Percentiles rank a stretch among this genome's conserved stretches.
phyloP scores from a whole-genome alignment of 192 early-diverging fungal species.

The Pilaira anomala region DNA sequence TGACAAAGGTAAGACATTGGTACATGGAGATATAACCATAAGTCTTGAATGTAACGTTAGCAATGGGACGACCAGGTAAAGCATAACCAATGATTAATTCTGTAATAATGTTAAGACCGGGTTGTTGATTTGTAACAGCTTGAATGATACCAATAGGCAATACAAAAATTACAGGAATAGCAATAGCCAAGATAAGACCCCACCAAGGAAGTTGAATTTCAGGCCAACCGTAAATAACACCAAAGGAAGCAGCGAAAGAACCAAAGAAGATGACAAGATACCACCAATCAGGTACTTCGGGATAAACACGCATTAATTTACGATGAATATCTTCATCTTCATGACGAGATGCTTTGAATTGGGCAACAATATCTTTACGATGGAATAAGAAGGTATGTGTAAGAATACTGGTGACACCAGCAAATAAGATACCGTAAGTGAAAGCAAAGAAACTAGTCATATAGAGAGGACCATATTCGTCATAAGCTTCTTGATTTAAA shows the following conservation, averaged over 20 bases:
- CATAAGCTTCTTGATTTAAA: constrained; percentile 44
- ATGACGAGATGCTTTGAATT: constrained; percentile 35
- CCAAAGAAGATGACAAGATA: constrained; percentile 50
- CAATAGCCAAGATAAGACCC: constrained; percentile 62
- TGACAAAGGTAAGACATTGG: constrained; percentile 70
- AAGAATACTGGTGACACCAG: constrained; percentile 53
- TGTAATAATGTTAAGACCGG: constrained; percentile 82
- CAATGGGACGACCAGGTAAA: constrained; percentile 74
- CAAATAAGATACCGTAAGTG: constrained; percentile 52
- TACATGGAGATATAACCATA: constrained; percentile 75
- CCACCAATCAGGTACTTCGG: constrained; percentile 64
- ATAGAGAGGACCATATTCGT: constrained; percentile 42
- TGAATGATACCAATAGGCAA: constrained; percentile 82
- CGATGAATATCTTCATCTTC: constrained; percentile 62
- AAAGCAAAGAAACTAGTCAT: constrained; percentile 49
- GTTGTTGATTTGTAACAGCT: constrained; percentile 72
- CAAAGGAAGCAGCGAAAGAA: constrained; percentile 41
- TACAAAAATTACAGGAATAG: constrained; percentile 59
- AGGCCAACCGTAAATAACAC: constrained; percentile 44
- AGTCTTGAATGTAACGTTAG: constrained; percentile 85
- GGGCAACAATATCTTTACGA: constrained; percentile 49
- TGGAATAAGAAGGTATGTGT: constrained; percentile 60
- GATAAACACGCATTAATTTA: constrained; percentile 67
- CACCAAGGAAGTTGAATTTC: constrained; percentile 70
- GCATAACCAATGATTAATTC: constrained; percentile 83